Base-by-base conservation (phyloP, 768 basidiomycete genomes). In the Austroboletus eburneus region DNA sequence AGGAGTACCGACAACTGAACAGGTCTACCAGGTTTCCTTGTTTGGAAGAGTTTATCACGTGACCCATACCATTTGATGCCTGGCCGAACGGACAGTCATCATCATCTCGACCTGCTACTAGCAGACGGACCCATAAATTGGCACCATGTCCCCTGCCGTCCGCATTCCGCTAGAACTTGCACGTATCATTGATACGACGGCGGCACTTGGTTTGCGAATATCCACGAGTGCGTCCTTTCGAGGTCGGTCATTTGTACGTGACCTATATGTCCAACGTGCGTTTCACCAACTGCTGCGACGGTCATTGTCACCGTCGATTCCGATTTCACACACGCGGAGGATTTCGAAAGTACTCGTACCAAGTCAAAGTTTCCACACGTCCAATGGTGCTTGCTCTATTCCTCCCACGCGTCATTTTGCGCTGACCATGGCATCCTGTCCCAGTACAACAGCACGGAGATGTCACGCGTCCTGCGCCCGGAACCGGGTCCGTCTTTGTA, bases 381-480 rank as follows among this genome's bases (percentile, higher is more conserved):
- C 62, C 3, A 32, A 46, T 36, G 23, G 62, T 64, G 39, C 23
- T 50, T 10, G 32, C n/a, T 9, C 12, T 22, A 14, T 27, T 30
- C 4, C 33, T 44, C 17, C 30, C 40, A 24, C 14, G 20, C 13
- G 3, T 21, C 2, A 20, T 30, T 17, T 2, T 30, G 17, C n/a
- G 18, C 35, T 16, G 9, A 21, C 3, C 7, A 29, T 39, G 32
- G 43, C 23, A 13, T 39, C 10, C 30, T 22, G 9, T 32, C 17
- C 17, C 23, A 56, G 55, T 32, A 18, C 63, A 23, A 24, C 58
- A 51, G 16, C 85, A 87, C 58, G 80, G 76, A n/a, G 57, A 62
- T 41, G 63, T 85, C 30, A 71, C 70, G n/a, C 77, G 81, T 33
- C 86, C 85, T 53, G 66, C 70, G 40, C 77, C 81, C 5, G 87